phyloP scores from a whole-genome alignment of 75 land plant species.

The Pinus albicaulis region DNA sequence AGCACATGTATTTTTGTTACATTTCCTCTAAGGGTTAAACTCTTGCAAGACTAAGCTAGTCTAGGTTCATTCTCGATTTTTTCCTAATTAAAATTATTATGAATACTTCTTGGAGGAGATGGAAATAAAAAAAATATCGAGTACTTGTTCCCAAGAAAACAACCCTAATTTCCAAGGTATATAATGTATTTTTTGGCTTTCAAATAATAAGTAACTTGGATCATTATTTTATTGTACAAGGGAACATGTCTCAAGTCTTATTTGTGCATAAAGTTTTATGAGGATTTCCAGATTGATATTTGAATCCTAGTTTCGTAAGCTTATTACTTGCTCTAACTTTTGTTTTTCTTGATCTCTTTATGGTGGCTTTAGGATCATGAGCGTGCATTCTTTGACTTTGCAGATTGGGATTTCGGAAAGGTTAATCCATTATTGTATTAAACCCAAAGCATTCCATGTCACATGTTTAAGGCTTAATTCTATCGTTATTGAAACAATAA shows the following conservation, averaged over 20 bases:
- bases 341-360: not conserved
- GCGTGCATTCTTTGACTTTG: constrained; percentile 90
- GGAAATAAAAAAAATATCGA: constrained; percentile 68
- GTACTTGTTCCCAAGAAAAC: constrained; percentile 70
- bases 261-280: not conserved
- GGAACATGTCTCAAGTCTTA: not conserved
- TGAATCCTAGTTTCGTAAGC: not conserved
- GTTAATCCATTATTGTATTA: constrained; percentile 11
- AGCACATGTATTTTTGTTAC: constrained; percentile 13
- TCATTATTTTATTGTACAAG: not conserved
- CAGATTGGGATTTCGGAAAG: constrained; percentile 93
- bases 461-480: too few species aligned
- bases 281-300: not conserved
- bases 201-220: not conserved
- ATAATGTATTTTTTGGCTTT: not conserved
- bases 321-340: not conserved
- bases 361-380: constrained; percentile 69
- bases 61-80: not conserved
- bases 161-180: constrained; percentile 81
- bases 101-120: constrained; percentile 39
- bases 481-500: not conserved
- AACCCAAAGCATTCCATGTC: too few species aligned
- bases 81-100: not conserved
- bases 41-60: not conserved
- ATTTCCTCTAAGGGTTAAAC: not conserved